phyloP scores from a whole-genome alignment of 106 monocot genomes.

The Dactylorhiza incarnata region DNA sequence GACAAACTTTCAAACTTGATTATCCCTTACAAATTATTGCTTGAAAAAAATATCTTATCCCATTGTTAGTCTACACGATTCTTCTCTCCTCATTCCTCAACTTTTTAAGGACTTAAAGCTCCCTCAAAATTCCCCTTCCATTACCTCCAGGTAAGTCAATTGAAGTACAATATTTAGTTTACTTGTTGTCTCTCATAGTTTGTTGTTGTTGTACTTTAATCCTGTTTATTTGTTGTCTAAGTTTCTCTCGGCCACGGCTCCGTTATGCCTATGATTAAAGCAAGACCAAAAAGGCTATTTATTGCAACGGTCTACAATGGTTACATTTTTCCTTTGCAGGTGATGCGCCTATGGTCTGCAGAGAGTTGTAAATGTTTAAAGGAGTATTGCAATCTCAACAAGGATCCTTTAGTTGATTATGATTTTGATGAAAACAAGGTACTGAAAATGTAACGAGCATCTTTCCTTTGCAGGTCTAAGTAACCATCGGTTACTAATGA shows the following conservation, averaged over 20 bases:
- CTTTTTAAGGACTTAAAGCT: not conserved
- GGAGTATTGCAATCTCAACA: constrained; percentile 42
- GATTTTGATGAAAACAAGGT: constrained; percentile 97
- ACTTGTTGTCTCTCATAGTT: not conserved
- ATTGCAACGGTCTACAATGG: not conserved
- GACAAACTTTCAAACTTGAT: too few species aligned
- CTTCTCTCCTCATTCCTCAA: not conserved
- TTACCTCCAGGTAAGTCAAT: not conserved
- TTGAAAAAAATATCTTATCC: too few species aligned
- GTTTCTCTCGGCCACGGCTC: not conserved
- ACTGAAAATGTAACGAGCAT: not conserved
- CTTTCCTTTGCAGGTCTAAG: too few species aligned
- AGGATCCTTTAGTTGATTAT: constrained; percentile 45
- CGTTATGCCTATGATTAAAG: not conserved
- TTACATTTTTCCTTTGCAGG: constrained; percentile 22
- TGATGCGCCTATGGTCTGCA: constrained; percentile 72
- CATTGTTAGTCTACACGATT: not conserved
- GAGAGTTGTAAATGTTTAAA: constrained; percentile 61
- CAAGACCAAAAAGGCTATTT: not conserved
- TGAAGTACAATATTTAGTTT: not conserved
- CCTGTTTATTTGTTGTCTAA: not conserved
- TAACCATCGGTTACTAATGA: too few species aligned
- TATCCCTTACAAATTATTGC: too few species aligned
- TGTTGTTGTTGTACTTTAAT: not conserved
- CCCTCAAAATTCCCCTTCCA: not conserved